Conservation (phyloP, 108 stramenopile species). For the Nannochloropsis granulata region DNA sequence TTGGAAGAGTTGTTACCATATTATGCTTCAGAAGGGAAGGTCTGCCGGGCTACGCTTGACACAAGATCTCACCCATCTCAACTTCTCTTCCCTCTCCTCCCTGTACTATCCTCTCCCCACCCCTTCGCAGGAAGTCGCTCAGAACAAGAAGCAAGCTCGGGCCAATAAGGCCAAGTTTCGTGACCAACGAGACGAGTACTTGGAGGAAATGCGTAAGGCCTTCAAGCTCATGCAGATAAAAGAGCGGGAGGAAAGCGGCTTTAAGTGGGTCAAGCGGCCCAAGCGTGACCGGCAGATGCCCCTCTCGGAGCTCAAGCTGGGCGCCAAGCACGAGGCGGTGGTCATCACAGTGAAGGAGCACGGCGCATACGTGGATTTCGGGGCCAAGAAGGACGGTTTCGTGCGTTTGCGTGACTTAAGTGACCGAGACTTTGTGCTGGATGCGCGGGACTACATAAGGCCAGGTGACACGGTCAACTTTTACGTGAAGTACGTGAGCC, state of each 20-base stretch:
- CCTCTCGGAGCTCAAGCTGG: not conserved
- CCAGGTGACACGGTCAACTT: slow-evolving; percentile 59
- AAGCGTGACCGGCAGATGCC: not conserved
- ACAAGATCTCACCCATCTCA: too few relatives aligned
- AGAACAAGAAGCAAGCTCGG: not conserved
- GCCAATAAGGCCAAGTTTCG: not conserved
- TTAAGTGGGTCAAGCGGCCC: not conserved
- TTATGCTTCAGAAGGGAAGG: too few relatives aligned
- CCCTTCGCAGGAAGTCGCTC: not conserved
- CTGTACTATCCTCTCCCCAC: not conserved
- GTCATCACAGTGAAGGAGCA: not conserved
- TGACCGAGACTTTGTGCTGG: slow-evolving; percentile 50
- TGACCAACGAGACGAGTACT: not conserved
- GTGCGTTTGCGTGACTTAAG: not conserved
- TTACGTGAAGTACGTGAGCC: slow-evolving; percentile 41
- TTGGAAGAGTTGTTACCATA: too few relatives aligned
- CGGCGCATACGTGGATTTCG: not conserved
- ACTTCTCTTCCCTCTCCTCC: too few relatives aligned
- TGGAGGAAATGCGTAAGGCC: not conserved
- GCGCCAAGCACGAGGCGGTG: not conserved
- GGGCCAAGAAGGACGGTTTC: not conserved
- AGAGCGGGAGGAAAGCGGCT: not conserved
- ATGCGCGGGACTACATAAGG: slow-evolving; percentile 49
- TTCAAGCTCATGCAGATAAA: not conserved
- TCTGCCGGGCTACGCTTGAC: too few relatives aligned